Base-by-base conservation (phyloP, 2,329 filamentous ascomycete species). In the Harringtonia lauricola region DNA sequence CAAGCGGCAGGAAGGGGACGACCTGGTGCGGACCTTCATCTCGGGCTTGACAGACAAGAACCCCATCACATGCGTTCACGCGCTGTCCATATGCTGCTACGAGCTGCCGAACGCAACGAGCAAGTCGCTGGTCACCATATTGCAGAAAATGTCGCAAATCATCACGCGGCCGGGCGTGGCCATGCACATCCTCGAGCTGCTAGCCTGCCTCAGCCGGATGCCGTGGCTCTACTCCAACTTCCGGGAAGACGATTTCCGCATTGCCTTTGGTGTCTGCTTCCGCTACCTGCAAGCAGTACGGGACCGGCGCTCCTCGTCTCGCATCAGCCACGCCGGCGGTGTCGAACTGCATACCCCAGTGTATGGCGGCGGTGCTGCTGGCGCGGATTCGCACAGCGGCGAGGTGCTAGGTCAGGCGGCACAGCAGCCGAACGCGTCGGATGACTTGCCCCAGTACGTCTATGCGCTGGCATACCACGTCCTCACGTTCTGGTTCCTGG, bases 401-500 rank as follows among this genome's bases (percentile, higher is more conserved):
- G 60, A 63, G 9, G 39, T 31, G 7, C 34, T 38, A 6, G 24
- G 24, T 15, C 30, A 44, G 31, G 30, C n/a, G 14, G 40, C n/a
- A n/a, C n/a, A n/a, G n/a, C n/a, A 36, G 39, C 43, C 45, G 2
- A 62, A 56, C 39, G 54, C 60, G 9, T 61, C 80, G 8, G 84
- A 92, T 48, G 86, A 92, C 51, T 70, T 95, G 40, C 88, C 89
- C 5, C 85, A 92, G 60, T 98, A 98, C 59, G 86, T 98, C 22
- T 92, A 94, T 60, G 85, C 88, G 2, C 68, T 96, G 42, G 90
- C 90, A 9, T 95, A 95, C 58, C 89, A 96, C 59, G 87, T 95
- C 53, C 89, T 98, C 51, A 83, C 88, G 2, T 95, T 94, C 58
- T 98, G 92, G 92, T 98, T 96, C 59, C 72, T 98, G 52, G 85